phyloP scores from a whole-genome alignment of 805 yeast species.

The Saccharomycopsis babjevae region DNA sequence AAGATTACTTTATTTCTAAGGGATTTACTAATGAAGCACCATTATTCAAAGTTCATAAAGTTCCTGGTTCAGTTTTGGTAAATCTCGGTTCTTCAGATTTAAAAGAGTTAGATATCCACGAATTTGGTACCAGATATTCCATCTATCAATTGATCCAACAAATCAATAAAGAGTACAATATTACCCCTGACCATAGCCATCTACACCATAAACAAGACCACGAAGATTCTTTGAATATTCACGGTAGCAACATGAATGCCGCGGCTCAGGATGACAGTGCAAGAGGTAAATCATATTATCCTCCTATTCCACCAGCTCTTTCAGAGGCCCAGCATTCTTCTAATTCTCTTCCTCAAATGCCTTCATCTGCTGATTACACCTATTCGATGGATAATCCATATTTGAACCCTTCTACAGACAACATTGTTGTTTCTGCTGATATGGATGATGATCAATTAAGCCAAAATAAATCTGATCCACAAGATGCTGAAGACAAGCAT shows the following conservation, averaged over 20 bases:
- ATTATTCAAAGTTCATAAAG: conserved; percentile 77
- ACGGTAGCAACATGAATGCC: background rate
- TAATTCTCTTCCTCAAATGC: background rate
- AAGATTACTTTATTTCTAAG: conserved; percentile 57
- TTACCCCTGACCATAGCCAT: background rate
- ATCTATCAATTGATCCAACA: background rate
- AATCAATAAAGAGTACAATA: background rate
- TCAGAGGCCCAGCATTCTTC: background rate
- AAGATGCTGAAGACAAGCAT: background rate
- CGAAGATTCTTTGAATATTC: background rate
- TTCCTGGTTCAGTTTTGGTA: conserved; percentile 75
- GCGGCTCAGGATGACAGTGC: background rate
- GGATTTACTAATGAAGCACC: conserved; percentile 71
- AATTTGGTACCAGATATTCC: conserved; percentile 84
- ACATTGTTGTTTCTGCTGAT: background rate
- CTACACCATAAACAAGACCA: background rate
- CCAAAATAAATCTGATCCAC: background rate
- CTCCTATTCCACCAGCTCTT: background rate
- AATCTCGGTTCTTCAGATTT: conserved; percentile 78
- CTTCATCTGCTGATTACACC: background rate
- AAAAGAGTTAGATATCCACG: conserved; percentile 83
- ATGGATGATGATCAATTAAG: background rate
- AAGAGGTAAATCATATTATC: background rate
- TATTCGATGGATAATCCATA: conserved; percentile 19
- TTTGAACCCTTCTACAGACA: conserved; percentile 13